Evolutionary conservation across 2,329 filamentous ascomycete genomes (phyloP).

Genomic region (Ophiostoma angusticollis): DNA sequence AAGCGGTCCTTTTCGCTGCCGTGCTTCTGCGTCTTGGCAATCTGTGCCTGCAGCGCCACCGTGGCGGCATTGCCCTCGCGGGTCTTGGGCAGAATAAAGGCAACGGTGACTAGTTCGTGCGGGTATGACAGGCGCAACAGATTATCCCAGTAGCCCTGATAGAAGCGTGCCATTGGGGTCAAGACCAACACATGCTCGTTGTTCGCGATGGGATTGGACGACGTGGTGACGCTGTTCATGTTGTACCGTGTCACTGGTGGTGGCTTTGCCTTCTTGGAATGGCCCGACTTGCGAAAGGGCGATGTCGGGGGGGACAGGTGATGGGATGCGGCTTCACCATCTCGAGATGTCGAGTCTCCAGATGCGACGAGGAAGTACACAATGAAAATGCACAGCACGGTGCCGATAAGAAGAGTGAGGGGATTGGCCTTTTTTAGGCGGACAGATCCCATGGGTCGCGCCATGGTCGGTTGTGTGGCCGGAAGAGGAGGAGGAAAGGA

Average conservation of each 20-base stretch:
- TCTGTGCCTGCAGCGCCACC: slow-evolving; percentile 66
- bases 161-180: slow-evolving; percentile 87
- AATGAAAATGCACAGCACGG: slow-evolving; percentile 59
- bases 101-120: slow-evolving; percentile 85
- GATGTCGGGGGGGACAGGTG: slow-evolving; percentile 62
- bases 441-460: slow-evolving; percentile 46
- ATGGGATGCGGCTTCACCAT: slow-evolving; percentile 46
- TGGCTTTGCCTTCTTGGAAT: slow-evolving; percentile 35
- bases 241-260: slow-evolving; percentile 86
- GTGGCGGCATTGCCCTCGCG: slow-evolving; percentile 85
- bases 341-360: slow-evolving; percentile 20
- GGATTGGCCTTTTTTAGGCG: slow-evolving; percentile 73
- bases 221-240: slow-evolving; percentile 87
- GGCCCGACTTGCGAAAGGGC: slow-evolving; percentile 56
- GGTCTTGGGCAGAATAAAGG: slow-evolving; percentile 91
- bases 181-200: slow-evolving; percentile 80
- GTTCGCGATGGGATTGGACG: slow-evolving; percentile 61
- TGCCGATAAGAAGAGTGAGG: slow-evolving; percentile 59
- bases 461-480: slow-evolving; percentile 27
- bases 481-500: not conserved
- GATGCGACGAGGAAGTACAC: slow-evolving; percentile 49
- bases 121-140: slow-evolving; percentile 73
- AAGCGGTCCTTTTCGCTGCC: slow-evolving; percentile 73
- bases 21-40: slow-evolving; percentile 67
- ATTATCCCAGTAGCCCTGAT: slow-evolving; percentile 92